Evolutionary conservation across 2,329 filamentous ascomycete species (phyloP).

Genomic region (Sporothrix phasma): DNA sequence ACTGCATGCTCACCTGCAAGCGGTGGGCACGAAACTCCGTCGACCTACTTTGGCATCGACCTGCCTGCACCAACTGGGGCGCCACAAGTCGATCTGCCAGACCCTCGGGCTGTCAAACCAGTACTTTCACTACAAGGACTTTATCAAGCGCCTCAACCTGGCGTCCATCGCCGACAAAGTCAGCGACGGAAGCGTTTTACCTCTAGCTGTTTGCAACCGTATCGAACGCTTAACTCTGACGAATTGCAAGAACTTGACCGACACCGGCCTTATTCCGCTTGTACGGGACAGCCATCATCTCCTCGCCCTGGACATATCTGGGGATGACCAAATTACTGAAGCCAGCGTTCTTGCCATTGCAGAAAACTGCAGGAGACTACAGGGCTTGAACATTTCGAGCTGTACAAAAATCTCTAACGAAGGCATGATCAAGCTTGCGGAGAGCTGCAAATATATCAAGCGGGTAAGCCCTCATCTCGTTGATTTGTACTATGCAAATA

Average conservation of each 20-base stretch:
- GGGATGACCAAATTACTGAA: slow-evolving; percentile 75
- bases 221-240: slow-evolving; percentile 90
- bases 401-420: slow-evolving; percentile 80
- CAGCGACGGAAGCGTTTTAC: slow-evolving; percentile 80
- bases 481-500: background rate
- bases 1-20: slow-evolving; percentile 89
- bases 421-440: slow-evolving; percentile 69
- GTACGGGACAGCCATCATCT: slow-evolving; percentile 70
- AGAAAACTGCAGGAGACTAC: slow-evolving; percentile 70
- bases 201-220: slow-evolving; percentile 75
- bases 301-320: slow-evolving; percentile 82
- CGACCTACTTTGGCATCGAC: slow-evolving; percentile 88
- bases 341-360: slow-evolving; percentile 68
- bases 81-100: slow-evolving; percentile 68
- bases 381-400: slow-evolving; percentile 85
- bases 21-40: slow-evolving; percentile 89
- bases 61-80: slow-evolving; percentile 81
- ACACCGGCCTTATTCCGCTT: slow-evolving; percentile 70
- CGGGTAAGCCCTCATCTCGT: slow-evolving; percentile 44
- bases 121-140: slow-evolving; percentile 80
- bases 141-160: slow-evolving; percentile 86
- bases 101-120: slow-evolving; percentile 64
- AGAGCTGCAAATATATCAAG: slow-evolving; percentile 79
- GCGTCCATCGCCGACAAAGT: slow-evolving; percentile 64
- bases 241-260: slow-evolving; percentile 75